Base-by-base conservation (phyloP, 1,284 basidiomycete species). In the Microbotryum saponariae region DNA sequence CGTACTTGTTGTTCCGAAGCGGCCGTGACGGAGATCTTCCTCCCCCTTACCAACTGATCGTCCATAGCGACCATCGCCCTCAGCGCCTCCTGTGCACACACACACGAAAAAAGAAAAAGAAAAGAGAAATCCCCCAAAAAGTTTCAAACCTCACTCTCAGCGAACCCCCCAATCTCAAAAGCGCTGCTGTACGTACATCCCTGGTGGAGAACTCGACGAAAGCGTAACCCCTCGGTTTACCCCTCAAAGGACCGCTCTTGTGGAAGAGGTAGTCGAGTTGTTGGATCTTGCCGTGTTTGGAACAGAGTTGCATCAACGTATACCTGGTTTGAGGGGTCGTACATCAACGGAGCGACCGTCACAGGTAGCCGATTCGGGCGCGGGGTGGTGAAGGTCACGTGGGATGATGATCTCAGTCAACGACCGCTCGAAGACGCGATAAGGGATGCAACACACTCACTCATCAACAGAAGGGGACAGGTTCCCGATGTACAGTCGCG, bases 241-340 rank as follows among this genome's bases (percentile, higher is more conserved):
- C 94, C 75, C 87, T 91, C 71, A 86, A 77, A 5, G 86, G 81
- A 0, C 94, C 94, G 0, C 85, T 80, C 78, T 94, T 97, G 81
- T 98, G 93, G 73, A 94, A 96, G 70, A 97, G 81, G 74, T 87
- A 94, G 76, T 98, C 94, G 61, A 97, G 82, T 71, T 92, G 91
- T 47, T 88, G 82, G 64, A 97, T 82, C 76, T 89, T 91, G 65
- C 94, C 94, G 73, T 86, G 91, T 76, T 89, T 92, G 50, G 85
- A 82, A 76, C 97, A 97, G 42, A 92, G 77, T 74, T 93, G 88
- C 25, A 97, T 82, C 42, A 97, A 81, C 8, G 88, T 80, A 76
- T 91, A 89, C 6, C 27, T 27, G 27, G 0, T 25, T 25, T 25
- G 25, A 25, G 25, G 25, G 27, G 27, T 27, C 27, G 27, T 27